Percentiles rank a stretch among this genome's conserved stretches.
Evolutionary conservation across 169 alveolate species (phyloP).

Genomic region (Cryptosporidium tyzzeri): DNA sequence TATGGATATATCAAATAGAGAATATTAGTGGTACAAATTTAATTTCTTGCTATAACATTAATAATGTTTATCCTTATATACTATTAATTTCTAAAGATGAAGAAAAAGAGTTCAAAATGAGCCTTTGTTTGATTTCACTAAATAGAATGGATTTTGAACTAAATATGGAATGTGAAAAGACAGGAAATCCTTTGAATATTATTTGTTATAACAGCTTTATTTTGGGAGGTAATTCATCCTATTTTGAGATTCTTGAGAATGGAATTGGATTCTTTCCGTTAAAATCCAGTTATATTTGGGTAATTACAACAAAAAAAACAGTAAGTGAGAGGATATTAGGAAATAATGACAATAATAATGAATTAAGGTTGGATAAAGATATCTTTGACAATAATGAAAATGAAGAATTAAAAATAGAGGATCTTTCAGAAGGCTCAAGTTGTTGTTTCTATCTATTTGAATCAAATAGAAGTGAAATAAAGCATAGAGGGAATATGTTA

Average conservation of each 20-base stretch:
- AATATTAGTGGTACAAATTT: background rate
- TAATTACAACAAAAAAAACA: conserved; percentile 6
- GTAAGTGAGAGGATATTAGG: background rate
- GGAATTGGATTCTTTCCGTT: conserved; percentile 47
- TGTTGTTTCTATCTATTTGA: conserved; percentile 17
- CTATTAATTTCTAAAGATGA: conserved; percentile 1
- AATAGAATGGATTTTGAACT: conserved; percentile 15
- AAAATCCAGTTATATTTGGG: conserved; percentile 51
- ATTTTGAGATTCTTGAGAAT: conserved; percentile 11
- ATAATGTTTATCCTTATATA: conserved; percentile 43
- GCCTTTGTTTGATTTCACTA: conserved; percentile 18
- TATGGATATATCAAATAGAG: conserved; percentile 36
- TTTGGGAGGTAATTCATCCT: background rate
- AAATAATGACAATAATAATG: background rate
- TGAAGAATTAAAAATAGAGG: conserved; percentile 14
- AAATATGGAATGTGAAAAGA: background rate
- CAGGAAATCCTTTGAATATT: conserved; percentile 16
- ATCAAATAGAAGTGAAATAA: conserved; percentile 6
- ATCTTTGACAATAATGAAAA: background rate
- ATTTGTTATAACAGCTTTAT: background rate
- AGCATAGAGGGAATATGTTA: conserved; percentile 10
- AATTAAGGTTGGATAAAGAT: background rate
- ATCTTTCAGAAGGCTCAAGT: conserved; percentile 8
- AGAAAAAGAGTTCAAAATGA: background rate
- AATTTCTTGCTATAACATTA: conserved; percentile 14